phyloP scores from a whole-genome alignment of 2,329 filamentous ascomycete species.

The Nannizzia gypsea region DNA sequence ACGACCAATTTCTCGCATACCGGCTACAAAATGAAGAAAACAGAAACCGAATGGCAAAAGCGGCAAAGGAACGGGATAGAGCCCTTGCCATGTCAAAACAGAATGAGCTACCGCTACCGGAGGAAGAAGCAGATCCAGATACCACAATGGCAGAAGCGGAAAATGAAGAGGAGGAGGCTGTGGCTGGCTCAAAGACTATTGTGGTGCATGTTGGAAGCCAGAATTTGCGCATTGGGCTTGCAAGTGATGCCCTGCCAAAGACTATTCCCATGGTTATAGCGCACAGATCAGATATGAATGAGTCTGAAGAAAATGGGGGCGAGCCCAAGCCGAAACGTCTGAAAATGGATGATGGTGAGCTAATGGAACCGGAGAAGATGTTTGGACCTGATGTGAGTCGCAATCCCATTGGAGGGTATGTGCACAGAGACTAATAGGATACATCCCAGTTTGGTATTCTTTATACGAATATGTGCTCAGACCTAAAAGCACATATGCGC shows the following conservation, averaged over 20 bases:
- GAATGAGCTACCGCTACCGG: conserved; percentile 51
- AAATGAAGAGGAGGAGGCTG: conserved; percentile 44
- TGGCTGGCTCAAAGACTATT: conserved; percentile 78
- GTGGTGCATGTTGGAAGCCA: conserved; percentile 93
- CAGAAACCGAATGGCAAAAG: conserved; percentile 70
- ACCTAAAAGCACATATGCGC: conserved; percentile 82
- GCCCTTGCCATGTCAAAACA: conserved; percentile 64
- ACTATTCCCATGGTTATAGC: conserved; percentile 90
- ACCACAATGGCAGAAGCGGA: conserved; percentile 48
- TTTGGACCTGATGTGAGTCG: conserved; percentile 72
- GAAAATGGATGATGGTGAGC: conserved; percentile 44
- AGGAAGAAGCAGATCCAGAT: conserved; percentile 32
- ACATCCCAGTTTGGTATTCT: conserved; percentile 43
- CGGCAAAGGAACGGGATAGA: conserved; percentile 76
- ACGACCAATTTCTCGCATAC: conserved; percentile 86
- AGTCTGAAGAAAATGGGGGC: conserved; percentile 70
- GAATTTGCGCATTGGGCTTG: conserved; percentile 84
- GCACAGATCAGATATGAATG: conserved; percentile 61
- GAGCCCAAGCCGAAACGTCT: conserved; percentile 61
- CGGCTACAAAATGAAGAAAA: conserved; percentile 80
- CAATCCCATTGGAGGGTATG: background rate
- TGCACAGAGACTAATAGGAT: conserved; percentile 1
- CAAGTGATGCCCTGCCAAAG: conserved; percentile 90
- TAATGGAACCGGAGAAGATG: conserved; percentile 56
- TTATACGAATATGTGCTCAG: conserved; percentile 71